These are phyloP conservation scores for Penicillium mononematosum DNA, from an alignment of 495 filamentous ascomycete species.

Conservation along the genomic window DNA sequence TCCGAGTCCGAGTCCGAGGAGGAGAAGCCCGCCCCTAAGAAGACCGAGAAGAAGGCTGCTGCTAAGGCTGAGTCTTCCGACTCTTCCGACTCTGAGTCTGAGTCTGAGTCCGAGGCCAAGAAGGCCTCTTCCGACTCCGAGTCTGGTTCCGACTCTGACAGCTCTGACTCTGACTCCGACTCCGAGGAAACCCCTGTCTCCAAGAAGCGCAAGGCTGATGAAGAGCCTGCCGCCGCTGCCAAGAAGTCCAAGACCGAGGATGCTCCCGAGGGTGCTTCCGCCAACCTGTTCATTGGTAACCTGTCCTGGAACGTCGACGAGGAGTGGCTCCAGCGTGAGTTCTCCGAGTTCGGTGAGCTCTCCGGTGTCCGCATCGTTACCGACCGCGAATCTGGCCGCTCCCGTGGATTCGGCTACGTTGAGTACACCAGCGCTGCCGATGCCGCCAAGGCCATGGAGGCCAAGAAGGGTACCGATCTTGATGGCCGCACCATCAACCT, in stretches of 20 bases:
- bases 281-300: slow-evolving; percentile 88
- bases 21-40: slow-evolving; percentile 32
- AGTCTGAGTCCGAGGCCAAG: slow-evolving; percentile 30
- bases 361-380: slow-evolving; percentile 75
- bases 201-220: slow-evolving; percentile 91
- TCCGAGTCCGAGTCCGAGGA: slow-evolving; percentile 31
- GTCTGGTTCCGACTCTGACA: slow-evolving; percentile 35
- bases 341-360: slow-evolving; percentile 79
- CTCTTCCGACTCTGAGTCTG: slow-evolving; percentile 24
- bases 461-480: slow-evolving; percentile 75
- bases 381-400: slow-evolving; percentile 78
- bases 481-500: slow-evolving; percentile 87
- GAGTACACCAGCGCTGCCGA: slow-evolving; percentile 72
- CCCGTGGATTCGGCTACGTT: slow-evolving; percentile 95
- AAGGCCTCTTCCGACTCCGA: slow-evolving; percentile 34
- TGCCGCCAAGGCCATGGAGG: slow-evolving; percentile 74
- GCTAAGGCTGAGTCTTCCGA: slow-evolving; percentile 21
- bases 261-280: slow-evolving; percentile 60
- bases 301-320: slow-evolving; percentile 95
- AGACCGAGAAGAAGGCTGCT: slow-evolving; percentile 24
- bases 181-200: slow-evolving; percentile 48
- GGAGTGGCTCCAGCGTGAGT: slow-evolving; percentile 82
- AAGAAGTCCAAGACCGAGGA: slow-evolving; percentile 86
- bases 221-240: slow-evolving; percentile 56
- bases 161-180: slow-evolving; percentile 49